Percentiles rank a stretch among this genome's conserved stretches.
These are phyloP conservation scores for Backusella westeae DNA, from an alignment of 192 early-diverging fungal genomes.

Conservation along the genomic window DNA sequence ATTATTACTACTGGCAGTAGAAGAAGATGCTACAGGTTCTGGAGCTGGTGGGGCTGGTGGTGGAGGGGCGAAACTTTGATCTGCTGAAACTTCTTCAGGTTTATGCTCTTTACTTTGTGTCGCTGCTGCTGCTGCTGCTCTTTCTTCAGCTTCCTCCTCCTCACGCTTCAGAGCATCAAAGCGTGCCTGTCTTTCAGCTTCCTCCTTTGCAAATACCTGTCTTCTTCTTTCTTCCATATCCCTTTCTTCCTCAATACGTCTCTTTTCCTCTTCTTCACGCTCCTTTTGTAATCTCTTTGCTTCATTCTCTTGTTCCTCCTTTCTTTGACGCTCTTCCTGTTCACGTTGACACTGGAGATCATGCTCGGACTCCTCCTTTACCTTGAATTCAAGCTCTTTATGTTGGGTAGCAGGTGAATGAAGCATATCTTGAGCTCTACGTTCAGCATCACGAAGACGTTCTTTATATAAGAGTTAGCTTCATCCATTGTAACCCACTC, in stretches of 20 bases:
- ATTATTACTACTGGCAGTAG: conserved; percentile 24
- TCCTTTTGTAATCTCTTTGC: background rate
- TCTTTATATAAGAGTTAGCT: conserved; percentile 15
- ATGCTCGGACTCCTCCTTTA: conserved; percentile 15
- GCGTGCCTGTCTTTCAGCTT: conserved; percentile 11
- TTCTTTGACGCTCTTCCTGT: conserved; percentile 10
- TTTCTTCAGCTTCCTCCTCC: conserved; percentile 14
- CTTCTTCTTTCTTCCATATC: conserved; percentile 21
- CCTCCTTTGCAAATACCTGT: conserved; percentile 13
- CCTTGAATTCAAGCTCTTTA: conserved; percentile 30
- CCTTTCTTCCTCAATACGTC: conserved; percentile 2
- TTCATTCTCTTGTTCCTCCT: conserved; percentile 16
- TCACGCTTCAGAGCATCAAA: conserved; percentile 10
- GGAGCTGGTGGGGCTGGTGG: conserved; percentile 1
- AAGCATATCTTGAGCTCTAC: conserved; percentile 34
- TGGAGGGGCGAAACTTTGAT: background rate
- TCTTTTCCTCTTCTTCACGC: conserved; percentile 19
- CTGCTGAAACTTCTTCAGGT: background rate
- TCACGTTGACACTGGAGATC: background rate
- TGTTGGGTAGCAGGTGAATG: conserved; percentile 36
- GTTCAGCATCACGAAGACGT: conserved; percentile 36
- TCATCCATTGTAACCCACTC: background rate
- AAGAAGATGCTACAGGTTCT: background rate
- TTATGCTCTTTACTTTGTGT: conserved; percentile 5
- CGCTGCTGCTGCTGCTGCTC: background rate